Conservation (phyloP, 2,329 filamentous ascomycete species). For the Bipolaris sorokiniana region DNA sequence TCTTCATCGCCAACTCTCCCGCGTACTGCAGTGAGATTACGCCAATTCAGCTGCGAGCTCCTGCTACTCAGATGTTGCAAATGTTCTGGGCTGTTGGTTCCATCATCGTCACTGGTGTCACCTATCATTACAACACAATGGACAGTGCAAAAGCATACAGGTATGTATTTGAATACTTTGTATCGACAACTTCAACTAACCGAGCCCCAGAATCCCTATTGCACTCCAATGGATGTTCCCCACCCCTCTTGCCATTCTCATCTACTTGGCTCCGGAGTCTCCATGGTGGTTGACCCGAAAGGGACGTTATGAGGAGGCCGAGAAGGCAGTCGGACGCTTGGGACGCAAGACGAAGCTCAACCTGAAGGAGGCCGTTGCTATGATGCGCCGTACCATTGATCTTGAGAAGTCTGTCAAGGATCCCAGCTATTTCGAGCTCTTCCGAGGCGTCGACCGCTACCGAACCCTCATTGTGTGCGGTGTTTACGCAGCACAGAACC, state of each 20-base stretch:
- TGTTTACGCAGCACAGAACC: slow-evolving; percentile 65
- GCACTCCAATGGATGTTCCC: slow-evolving; percentile 56
- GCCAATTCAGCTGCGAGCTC: slow-evolving; percentile 63
- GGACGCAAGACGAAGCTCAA: slow-evolving; percentile 53
- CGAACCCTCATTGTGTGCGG: slow-evolving; percentile 63
- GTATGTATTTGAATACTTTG: slow-evolving; percentile 13
- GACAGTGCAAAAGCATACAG: slow-evolving; percentile 24
- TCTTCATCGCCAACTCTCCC: slow-evolving; percentile 70
- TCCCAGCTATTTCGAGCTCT: slow-evolving; percentile 59
- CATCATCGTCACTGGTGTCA: slow-evolving; percentile 65
- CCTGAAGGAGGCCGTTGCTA: slow-evolving; percentile 58
- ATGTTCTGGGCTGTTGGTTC: slow-evolving; percentile 70
- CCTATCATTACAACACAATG: slow-evolving; percentile 58
- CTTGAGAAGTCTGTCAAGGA: slow-evolving; percentile 58
- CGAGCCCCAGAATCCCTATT: slow-evolving; percentile 31
- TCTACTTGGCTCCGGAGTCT: slow-evolving; percentile 60
- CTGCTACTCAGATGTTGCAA: slow-evolving; percentile 67
- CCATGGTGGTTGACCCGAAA: slow-evolving; percentile 59
- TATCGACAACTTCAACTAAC: slow-evolving; percentile 14
- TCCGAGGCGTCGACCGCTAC: slow-evolving; percentile 61
- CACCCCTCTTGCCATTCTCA: slow-evolving; percentile 51
- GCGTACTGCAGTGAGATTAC: slow-evolving; percentile 69
- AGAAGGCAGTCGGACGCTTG: slow-evolving; percentile 58
- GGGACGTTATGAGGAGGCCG: slow-evolving; percentile 50
- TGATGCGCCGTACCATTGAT: slow-evolving; percentile 65